Evolutionary conservation across 2,329 filamentous ascomycete genomes (phyloP), one percentile per base, ranked within the genome.

Genomic region (Fusarium acutatum): DNA sequence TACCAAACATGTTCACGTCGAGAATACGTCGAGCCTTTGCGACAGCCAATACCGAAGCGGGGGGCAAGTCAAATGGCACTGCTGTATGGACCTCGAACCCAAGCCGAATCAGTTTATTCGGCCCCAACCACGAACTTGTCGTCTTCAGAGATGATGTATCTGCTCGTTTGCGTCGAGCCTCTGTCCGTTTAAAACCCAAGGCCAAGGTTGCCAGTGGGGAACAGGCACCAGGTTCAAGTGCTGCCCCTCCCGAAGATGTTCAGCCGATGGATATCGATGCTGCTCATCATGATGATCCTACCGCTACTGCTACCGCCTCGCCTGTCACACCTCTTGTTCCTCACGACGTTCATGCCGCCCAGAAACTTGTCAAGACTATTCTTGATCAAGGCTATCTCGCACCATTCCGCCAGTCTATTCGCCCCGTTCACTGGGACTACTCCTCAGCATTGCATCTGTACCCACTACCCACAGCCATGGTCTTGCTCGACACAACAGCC

Each of bases 31-130:
- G 96, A 46, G 93, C 90, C 0, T 97, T 99, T 78, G 90, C 91
- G 1, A 86, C 89, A 4, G 94, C 94, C 13, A 96, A 96, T 75
- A 86, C 90, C 5, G 94, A 96, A 76, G 84, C 86, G 0, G 89
- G 89, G 57, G 85, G 82, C 64, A 85, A 83, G 61, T 77, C 78
- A 22, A 77, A 86, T 41, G 84, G 87, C 26, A 86, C 89, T 37
- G 94, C 94, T 2, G 86, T 97, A 5, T 98, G 95, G 94, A 93
- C 96, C 0, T 94, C 90, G 18, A 99, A 98, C 79, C 96, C 96
- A 0, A 89, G 92, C 35, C 89, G 95, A 22, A 79, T 99, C 32
- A 92, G 90, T 34, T 87, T 97, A 69, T 99, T 98, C 79, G 96
- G 96, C 0, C 93, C 95, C 1, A 90, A 91, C 38, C 94, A 97